Evolutionary conservation across 208 protist genomes (phyloP), one percentile per base, ranked within the genome.

Genomic region (Sergeia podlipaevii): DNA sequence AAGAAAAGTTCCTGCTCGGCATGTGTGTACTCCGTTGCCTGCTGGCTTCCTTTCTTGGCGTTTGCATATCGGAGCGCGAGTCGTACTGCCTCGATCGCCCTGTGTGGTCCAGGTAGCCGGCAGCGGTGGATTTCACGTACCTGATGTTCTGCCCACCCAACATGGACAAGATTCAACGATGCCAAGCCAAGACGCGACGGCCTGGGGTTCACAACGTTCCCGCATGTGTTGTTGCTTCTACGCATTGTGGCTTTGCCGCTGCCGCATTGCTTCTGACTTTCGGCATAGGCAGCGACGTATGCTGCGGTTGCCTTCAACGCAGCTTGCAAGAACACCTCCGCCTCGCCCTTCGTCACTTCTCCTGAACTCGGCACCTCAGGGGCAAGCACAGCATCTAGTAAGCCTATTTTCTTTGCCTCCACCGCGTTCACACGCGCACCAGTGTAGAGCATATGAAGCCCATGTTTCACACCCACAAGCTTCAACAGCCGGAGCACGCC

Each of bases 401-500:
- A 70, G 0, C 86, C 80, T 5, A 93, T 70, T 28, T 54, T 2
- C 0, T 74, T 29, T 13, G 89, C 92, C 15, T 80, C 65, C 6
- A 48, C 38, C 10, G 72, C 77, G 44, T 57, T 54, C 34, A 94
- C 45, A 8, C 38, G 54, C 37, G 20, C 52, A 26, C 60, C 62
- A 38, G 44, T 46, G 62, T 68, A 75, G 10, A 82, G 75, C 60
- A 81, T 69, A 8, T 54, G 13, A 30, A 77, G 49, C 24, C 65
- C 65, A 13, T 68, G 43, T 4, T 59, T 67, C n/a, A 91, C 56
- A 2, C 91, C 88, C 24, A 90, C 72, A 0, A 75, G 67, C 10
- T 77, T 68, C 20, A 85, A 68, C 7, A 94, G 65, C n/a, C 85
- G 58, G 27, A 86, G 82, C n/a, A 70, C 83, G 20, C 87, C 89